Conservation (phyloP, 2,329 filamentous ascomycete genomes). For the Cryphonectria radicalis region DNA sequence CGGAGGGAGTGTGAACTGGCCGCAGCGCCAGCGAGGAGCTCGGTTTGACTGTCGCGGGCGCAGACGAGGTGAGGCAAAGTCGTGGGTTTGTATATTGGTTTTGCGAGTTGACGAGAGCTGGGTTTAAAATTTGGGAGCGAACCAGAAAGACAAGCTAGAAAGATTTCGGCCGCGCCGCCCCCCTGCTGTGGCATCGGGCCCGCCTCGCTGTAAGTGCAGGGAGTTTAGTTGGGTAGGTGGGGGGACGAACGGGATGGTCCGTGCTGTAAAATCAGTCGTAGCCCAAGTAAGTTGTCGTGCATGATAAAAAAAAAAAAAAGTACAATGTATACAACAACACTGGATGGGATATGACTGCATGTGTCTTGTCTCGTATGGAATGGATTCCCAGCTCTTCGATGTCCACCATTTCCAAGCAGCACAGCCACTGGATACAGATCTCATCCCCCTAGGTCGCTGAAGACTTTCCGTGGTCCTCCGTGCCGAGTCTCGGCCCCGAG, state of each 20-base stretch:
- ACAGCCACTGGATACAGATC: not conserved
- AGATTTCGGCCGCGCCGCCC: slow-evolving; percentile 32
- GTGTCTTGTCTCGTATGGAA: not conserved
- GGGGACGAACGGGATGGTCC: not conserved
- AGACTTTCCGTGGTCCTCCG: not conserved
- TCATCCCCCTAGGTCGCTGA: not conserved
- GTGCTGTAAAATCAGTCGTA: not conserved
- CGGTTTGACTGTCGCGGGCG: slow-evolving; percentile 22
- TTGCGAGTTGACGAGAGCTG: slow-evolving; percentile 10
- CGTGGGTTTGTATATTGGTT: not conserved
- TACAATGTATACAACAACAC: not conserved
- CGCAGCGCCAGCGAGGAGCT: slow-evolving; percentile 22
- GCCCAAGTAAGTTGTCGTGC: too few relatives aligned
- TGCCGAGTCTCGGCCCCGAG: not conserved
- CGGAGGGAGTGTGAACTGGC: slow-evolving; percentile 8
- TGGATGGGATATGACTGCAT: not conserved
- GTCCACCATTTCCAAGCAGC: not conserved
- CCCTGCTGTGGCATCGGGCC: not conserved
- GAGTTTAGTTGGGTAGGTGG: not conserved
- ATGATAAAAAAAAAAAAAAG: not conserved
- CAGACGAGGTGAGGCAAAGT: not conserved
- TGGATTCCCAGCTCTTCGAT: not conserved
- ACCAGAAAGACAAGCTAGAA: slow-evolving; percentile 22
- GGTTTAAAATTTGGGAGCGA: slow-evolving; percentile 24
- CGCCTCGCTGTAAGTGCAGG: slow-evolving; percentile 1